Conservation (phyloP, 1,284 basidiomycete genomes). For the Neonothopanus nambi region DNA sequence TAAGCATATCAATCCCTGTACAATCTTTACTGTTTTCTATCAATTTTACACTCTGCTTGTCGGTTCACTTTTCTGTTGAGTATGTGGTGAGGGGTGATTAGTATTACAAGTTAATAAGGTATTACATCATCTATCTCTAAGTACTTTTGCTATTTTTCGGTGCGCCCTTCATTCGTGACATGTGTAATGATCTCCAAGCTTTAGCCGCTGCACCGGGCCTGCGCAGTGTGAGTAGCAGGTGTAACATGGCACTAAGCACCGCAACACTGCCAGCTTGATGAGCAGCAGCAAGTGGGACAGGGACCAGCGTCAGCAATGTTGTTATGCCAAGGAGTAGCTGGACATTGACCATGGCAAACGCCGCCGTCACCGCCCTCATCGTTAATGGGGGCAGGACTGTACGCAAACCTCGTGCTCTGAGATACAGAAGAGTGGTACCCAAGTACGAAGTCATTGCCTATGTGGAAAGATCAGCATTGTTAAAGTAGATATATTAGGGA, state of each 20-base stretch:
- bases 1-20: slow-evolving; percentile 34
- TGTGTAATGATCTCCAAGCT: slow-evolving; percentile 48
- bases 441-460: slow-evolving; percentile 85
- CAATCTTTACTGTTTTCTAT: slow-evolving; percentile 27
- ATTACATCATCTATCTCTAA: not conserved
- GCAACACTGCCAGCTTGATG: slow-evolving; percentile 96
- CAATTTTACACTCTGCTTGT: no score
- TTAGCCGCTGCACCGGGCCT: slow-evolving; percentile 71
- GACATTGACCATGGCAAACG: slow-evolving; percentile 81
- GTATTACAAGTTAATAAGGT: not conserved
- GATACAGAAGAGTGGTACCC: slow-evolving; percentile 67
- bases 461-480: not conserved
- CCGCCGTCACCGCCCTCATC: slow-evolving; percentile 60
- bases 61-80: no score
- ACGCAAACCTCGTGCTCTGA: slow-evolving; percentile 36
- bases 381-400: slow-evolving; percentile 69
- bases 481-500: not conserved
- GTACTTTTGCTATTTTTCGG: not conserved
- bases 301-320: slow-evolving; percentile 93
- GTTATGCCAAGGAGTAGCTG: slow-evolving; percentile 91
- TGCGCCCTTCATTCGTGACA: slow-evolving; percentile 5
- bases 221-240: slow-evolving; percentile 73
- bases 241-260: slow-evolving; percentile 84
- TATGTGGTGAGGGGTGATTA: no score
- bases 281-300: slow-evolving; percentile 86